Evolutionary conservation across 441 rosid species (phyloP), one percentile per base, ranked within the genome.

Genomic region (Euphorbia celastroides): DNA sequence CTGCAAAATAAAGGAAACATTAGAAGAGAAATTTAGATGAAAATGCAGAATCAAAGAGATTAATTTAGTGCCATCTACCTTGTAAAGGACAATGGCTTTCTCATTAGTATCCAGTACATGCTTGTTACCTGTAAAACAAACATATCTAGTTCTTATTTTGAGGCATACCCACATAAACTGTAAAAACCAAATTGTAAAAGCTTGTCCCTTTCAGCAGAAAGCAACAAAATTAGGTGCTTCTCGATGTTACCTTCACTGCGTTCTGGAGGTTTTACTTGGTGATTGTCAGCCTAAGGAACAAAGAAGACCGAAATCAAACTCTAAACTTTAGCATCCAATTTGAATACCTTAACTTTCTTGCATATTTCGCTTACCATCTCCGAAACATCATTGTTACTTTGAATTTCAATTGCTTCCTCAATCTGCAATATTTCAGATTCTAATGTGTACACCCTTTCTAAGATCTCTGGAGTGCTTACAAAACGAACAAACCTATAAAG

Each of bases 361-460:
- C 54, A 16, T 50, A 61, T 16, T 66, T 34, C 34, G 80, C 95
- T 80, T 77, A 91, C 97, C 63, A 77, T 62, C 72, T 67, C 75
- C 69, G 81, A 66, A 44, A 76, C 71, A 17, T 86, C 86, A 62
- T 66, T 80, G 67, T 83, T 89, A 82, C 87, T 84, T 78, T 90
- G 99, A 64, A 82, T 84, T 28, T 82, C 83, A 81, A 92, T 87
- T 72, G 97, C 98, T 81, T 90, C 90, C 70, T 84, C 90, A 59
- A 92, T 88, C 83, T 94, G 99, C 74, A 86, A 72, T 68, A 94
- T 89, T 86, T 94, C 99, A 41, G 97, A 89, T 80, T 94, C 99
- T 54, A 88, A 71, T 17, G 83, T 80, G 71, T 86, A 77, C 59
- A 90, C 96, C 65, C 99, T 82, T 72, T 94, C 98, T 74, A 94